Conservation (phyloP, 352 stramenopile genomes). For the Phytopythium boreale region DNA sequence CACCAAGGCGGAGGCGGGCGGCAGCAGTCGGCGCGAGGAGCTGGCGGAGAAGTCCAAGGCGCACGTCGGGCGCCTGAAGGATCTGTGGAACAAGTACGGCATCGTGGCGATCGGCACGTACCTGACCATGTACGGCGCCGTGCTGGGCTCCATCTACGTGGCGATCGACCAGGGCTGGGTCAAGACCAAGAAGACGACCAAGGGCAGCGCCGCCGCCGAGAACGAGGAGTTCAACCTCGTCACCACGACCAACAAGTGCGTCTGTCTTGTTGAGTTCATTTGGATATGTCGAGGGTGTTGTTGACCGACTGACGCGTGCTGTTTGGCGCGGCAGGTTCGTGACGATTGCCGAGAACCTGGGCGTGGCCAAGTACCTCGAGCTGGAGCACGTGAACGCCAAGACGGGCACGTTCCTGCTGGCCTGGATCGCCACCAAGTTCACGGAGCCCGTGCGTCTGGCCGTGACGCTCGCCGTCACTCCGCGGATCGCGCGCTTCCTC, state of each 20-base stretch:
- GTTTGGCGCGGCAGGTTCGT: constrained; percentile 39
- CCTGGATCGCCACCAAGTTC: constrained; percentile 88
- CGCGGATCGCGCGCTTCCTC: constrained; percentile 69
- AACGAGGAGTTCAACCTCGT: constrained; percentile 73
- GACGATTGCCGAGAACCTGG: constrained; percentile 61
- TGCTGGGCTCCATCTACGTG: constrained; percentile 78
- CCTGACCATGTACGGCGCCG: constrained; percentile 69
- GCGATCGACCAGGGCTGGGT: constrained; percentile 81
- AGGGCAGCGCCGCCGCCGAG: constrained; percentile 16
- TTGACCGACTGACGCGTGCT: no score
- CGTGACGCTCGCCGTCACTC: constrained; percentile 75
- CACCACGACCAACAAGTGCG: constrained; percentile 78
- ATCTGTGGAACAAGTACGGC: constrained; percentile 83
- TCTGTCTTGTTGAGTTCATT: constrained; percentile 7
- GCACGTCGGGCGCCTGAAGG: constrained; percentile 59
- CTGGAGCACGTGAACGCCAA: constrained; percentile 78
- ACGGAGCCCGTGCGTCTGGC: constrained; percentile 79
- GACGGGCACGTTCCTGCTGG: constrained; percentile 77
- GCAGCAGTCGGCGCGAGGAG: constrained; percentile 13
- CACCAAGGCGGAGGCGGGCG: constrained; percentile 9
- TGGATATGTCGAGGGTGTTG: no score
- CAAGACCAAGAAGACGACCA: constrained; percentile 39
- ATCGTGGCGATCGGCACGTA: constrained; percentile 83
- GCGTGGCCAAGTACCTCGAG: constrained; percentile 78
- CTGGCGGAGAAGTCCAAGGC: constrained; percentile 37